Percentiles rank a stretch among this genome's conserved stretches.
phyloP scores from a whole-genome alignment of 257 asterid species.

The Nicotiana obtusifolia region DNA sequence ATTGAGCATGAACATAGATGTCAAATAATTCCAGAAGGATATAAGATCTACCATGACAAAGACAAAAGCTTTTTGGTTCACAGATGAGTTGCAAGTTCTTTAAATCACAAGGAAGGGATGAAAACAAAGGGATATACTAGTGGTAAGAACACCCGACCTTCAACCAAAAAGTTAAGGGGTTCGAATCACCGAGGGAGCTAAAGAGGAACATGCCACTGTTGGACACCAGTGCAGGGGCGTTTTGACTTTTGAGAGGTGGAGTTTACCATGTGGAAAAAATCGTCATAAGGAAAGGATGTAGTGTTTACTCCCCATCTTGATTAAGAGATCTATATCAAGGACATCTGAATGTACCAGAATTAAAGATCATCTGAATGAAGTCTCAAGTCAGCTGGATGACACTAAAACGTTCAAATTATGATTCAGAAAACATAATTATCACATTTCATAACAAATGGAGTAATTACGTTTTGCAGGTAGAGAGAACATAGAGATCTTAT shows the following conservation, averaged over 20 bases:
- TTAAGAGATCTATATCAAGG: background rate
- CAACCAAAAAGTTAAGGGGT: background rate
- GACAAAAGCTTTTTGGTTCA: background rate
- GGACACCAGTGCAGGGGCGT: background rate
- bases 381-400: background rate
- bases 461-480: background rate
- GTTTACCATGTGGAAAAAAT: background rate
- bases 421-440: background rate
- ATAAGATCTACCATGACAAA: background rate
- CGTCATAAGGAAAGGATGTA: background rate
- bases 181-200: background rate
- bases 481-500: background rate
- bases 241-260: background rate
- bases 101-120: background rate
- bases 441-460: background rate
- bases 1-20: background rate
- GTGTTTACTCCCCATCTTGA: background rate
- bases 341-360: background rate
- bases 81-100: background rate
- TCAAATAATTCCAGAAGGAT: background rate
- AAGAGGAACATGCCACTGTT: background rate
- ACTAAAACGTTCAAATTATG: background rate
- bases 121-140: background rate
- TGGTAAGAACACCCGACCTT: background rate
- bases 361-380: background rate